phyloP scores from a whole-genome alignment of 345 rosid species.

The Pistacia atlantica region DNA sequence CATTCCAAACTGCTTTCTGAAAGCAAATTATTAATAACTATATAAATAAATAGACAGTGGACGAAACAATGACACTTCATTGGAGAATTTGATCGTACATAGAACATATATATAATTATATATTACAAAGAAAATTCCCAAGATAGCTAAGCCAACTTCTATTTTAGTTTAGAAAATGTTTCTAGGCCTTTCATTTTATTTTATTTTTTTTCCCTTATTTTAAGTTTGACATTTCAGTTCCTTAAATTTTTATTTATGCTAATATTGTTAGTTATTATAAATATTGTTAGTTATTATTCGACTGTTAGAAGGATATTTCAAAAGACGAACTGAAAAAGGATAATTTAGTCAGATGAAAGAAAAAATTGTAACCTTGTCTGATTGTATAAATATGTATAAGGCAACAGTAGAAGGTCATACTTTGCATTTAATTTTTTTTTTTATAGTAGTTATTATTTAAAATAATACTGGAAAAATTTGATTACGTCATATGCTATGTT shows the following conservation, averaged over 20 bases:
- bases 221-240: background rate
- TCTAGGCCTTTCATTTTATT: background rate
- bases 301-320: background rate
- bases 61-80: constrained; percentile 13
- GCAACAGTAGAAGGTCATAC: too few species aligned
- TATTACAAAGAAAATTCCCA: background rate
- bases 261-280: too few species aligned
- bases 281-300: background rate
- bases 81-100: background rate
- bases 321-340: background rate
- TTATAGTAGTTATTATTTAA: too few species aligned
- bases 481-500: too few species aligned
- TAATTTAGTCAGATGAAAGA: too few species aligned
- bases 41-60: background rate
- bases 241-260: background rate
- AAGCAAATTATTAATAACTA: background rate
- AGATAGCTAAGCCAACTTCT: background rate
- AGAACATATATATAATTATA: too few species aligned
- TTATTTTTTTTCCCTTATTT: background rate
- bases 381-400: too few species aligned
- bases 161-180: constrained; percentile 1
- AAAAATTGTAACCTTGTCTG: too few species aligned
- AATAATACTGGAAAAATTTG: too few species aligned
- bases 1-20: constrained; percentile 3
- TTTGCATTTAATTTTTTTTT: too few species aligned